A percentile compares a stretch with the other conserved stretches of the same genome.
Evolutionary conservation across 106 monocot species (phyloP).

Genomic region (Amphibolis antarctica): DNA sequence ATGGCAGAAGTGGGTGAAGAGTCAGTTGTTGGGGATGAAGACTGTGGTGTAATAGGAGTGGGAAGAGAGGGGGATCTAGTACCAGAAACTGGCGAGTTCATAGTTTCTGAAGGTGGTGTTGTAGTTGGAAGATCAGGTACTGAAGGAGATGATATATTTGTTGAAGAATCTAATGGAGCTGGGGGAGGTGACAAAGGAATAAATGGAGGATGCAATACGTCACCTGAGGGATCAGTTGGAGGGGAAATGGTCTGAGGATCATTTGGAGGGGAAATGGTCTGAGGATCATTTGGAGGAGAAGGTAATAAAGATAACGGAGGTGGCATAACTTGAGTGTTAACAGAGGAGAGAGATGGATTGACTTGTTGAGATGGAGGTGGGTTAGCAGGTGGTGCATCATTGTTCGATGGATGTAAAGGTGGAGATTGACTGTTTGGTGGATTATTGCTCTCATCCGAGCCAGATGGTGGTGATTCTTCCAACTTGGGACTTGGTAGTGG

Average conservation of each 20-base stretch:
- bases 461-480: background rate
- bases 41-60: constrained; percentile 4
- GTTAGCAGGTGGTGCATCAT: background rate
- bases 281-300: background rate
- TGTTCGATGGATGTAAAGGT: constrained; percentile 11
- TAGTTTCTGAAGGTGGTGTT: background rate
- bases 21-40: constrained; percentile 11
- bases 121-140: background rate
- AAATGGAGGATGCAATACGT: constrained; percentile 3
- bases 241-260: background rate
- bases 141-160: constrained; percentile 7
- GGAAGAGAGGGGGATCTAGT: background rate
- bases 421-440: background rate
- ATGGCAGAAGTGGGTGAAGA: background rate
- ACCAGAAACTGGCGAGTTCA: constrained; percentile 6
- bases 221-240: constrained; percentile 2
- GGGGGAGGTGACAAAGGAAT: background rate
- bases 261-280: too few species aligned
- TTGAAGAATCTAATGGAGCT: background rate
- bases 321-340: background rate
- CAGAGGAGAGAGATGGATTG: background rate
- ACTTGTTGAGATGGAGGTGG: background rate
- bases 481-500: too few species aligned
- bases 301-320: background rate
- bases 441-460: background rate